A percentile compares a stretch with the other conserved stretches of the same genome.
phyloP scores from a whole-genome alignment of 2,329 filamentous ascomycete species.

The Exophiala mesophila region DNA sequence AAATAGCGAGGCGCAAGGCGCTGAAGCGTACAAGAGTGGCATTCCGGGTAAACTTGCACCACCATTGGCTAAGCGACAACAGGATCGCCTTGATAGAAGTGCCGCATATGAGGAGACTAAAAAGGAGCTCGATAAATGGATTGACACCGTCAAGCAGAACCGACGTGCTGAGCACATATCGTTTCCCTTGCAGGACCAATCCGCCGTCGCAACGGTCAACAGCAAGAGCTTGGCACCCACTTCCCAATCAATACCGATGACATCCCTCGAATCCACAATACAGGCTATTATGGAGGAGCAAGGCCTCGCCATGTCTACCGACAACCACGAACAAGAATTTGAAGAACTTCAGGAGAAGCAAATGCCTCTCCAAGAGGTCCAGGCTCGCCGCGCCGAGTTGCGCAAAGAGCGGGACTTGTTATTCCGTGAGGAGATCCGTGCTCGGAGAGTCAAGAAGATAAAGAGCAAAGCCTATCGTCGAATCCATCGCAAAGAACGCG shows the following conservation, averaged over 20 bases:
- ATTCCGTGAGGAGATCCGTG: conserved; percentile 80
- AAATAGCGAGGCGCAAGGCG: conserved; percentile 55
- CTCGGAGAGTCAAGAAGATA: conserved; percentile 96
- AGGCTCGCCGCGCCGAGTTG: conserved; percentile 67
- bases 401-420: conserved; percentile 77
- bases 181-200: conserved; percentile 76
- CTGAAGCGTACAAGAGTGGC: conserved; percentile 50
- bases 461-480: conserved; percentile 95
- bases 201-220: conserved; percentile 54
- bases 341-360: conserved; percentile 68
- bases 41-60: conserved; percentile 69
- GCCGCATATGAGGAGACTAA: conserved; percentile 89
- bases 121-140: conserved; percentile 84
- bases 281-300: conserved; percentile 86
- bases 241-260: conserved; percentile 58
- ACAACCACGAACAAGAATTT: conserved; percentile 63
- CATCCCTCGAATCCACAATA: conserved; percentile 79
- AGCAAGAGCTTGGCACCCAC: conserved; percentile 62
- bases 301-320: conserved; percentile 60
- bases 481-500: conserved; percentile 66
- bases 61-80: conserved; percentile 77
- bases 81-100: conserved; percentile 74
- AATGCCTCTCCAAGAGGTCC: conserved; percentile 66
- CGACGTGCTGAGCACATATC: conserved; percentile 82
- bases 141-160: conserved; percentile 91